Evolutionary conservation across 192 early-diverging fungal genomes (phyloP), one percentile per base, ranked within the genome.

Genomic region (Pilaira anomala): DNA sequence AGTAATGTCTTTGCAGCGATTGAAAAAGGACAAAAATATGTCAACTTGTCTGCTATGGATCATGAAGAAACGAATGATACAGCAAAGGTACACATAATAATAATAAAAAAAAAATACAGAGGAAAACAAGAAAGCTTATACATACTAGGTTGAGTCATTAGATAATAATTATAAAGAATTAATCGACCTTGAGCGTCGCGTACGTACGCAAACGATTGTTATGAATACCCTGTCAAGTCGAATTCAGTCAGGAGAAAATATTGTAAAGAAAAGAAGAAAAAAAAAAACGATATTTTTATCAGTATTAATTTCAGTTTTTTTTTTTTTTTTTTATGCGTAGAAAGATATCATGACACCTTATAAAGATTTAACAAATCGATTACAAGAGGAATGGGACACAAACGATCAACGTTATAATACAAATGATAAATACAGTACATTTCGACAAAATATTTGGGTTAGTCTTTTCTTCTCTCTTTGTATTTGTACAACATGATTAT

Each of bases 371-470:
- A 24, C 11, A 11, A 16, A 68, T 25, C 12, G 13, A 22, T 28
- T 12, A n/a, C 19, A 46, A 16, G 30, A 45, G 0, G 16, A 40
- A 1, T 59, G 39, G 22, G 16, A 26, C 9, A 39, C 7, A 18
- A 28, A 59, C 11, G 21, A 42, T 48, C 25, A 48, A 60, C 49
- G 26, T 25, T 18, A 58, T 12, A 39, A 16, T 57, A 33, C 30
- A 4, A 33, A 13, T 16, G 46, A 19, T 22, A 39, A 7, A 8
- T 2, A 21, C 6, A 24, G 0, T 50, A 45, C 19, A 2, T 74
- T 74, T 44, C 55, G 51, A 60, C 72, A 74, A 22, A 59, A 26
- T 33, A 33, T 74, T 39, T 74, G 72, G 72, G 72, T 74, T 62
- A 58, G 30, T 30, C 14, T 42, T 21, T 7, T 8, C 24, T 16